Conservation (phyloP, 306 rosid genomes). For the Acacia crassicarpa region DNA sequence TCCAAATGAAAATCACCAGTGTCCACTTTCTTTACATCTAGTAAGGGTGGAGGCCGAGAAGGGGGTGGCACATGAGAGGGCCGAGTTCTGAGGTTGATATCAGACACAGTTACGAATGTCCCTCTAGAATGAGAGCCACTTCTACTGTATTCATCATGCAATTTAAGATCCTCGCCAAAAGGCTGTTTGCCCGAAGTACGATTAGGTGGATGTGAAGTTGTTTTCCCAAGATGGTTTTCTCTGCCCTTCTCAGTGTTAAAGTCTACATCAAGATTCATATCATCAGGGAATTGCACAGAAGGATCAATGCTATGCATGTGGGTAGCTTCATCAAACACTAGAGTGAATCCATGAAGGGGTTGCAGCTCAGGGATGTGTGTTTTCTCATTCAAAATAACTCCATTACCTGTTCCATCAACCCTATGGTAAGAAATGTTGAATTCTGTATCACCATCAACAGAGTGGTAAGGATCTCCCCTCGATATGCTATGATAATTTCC, state of each 20-base stretch:
- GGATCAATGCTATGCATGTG: slow-evolving; percentile 43
- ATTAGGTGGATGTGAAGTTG: slow-evolving; percentile 35
- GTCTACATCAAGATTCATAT: slow-evolving; percentile 53
- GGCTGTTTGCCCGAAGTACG: slow-evolving; percentile 40
- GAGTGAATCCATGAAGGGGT: slow-evolving; percentile 54
- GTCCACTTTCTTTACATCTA: slow-evolving; percentile 51
- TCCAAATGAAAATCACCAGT: slow-evolving; percentile 39
- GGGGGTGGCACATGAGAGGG: slow-evolving; percentile 93
- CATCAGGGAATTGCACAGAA: slow-evolving; percentile 52
- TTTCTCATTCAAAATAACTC: slow-evolving; percentile 42
- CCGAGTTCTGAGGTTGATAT: slow-evolving; percentile 76
- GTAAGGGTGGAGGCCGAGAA: slow-evolving; percentile 74
- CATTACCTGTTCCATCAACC: slow-evolving; percentile 40
- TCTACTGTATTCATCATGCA: slow-evolving; percentile 38
- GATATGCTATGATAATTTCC: slow-evolving; percentile 48
- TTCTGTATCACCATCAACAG: slow-evolving; percentile 57
- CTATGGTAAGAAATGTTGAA: slow-evolving; percentile 64
- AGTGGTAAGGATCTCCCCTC: slow-evolving; percentile 50
- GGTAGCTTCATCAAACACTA: slow-evolving; percentile 50
- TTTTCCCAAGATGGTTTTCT: slow-evolving; percentile 46
- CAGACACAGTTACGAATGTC: slow-evolving; percentile 65
- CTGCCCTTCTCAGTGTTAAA: slow-evolving; percentile 45
- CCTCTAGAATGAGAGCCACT: slow-evolving; percentile 44
- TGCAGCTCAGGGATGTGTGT: slow-evolving; percentile 42
- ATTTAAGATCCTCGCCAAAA: slow-evolving; percentile 40